Percentiles rank a stretch among this genome's conserved stretches.
These are phyloP conservation scores for Martiniozyma abietophila DNA, from an alignment of 805 yeast genomes.

Conservation along the genomic window DNA sequence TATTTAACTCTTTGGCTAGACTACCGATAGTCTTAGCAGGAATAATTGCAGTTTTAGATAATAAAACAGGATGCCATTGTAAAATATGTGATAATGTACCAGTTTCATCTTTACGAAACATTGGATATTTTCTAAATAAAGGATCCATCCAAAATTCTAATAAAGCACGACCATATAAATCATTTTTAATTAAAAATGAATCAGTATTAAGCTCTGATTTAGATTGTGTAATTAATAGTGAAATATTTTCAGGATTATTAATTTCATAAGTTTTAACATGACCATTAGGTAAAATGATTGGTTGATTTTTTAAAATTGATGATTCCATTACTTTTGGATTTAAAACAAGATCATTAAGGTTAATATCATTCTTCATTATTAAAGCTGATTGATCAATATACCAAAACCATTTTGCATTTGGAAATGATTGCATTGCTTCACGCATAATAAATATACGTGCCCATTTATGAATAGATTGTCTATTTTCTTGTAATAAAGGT, in stretches of 20 bases:
- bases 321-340: constrained; percentile 52
- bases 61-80: constrained; percentile 88
- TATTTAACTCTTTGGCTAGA: too few relatives aligned
- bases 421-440: constrained; percentile 92
- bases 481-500: constrained; percentile 43
- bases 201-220: constrained; percentile 53
- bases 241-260: constrained; percentile 43
- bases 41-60: constrained; percentile 65
- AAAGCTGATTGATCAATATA: constrained; percentile 71
- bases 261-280: constrained; percentile 60
- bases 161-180: constrained; percentile 52
- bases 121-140: constrained; percentile 55
- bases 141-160: constrained; percentile 77
- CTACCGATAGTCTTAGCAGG: constrained; percentile 27
- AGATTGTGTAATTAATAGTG: constrained; percentile 63
- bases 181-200: constrained; percentile 65
- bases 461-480: constrained; percentile 44
- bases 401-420: constrained; percentile 87
- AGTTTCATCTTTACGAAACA: constrained; percentile 50
- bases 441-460: constrained; percentile 53
- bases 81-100: constrained; percentile 76
- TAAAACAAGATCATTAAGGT: constrained; percentile 51
- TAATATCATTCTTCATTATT: constrained; percentile 61
- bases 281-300: constrained; percentile 63
- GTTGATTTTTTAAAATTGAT: constrained; percentile 57